A percentile compares a stretch with the other conserved stretches of the same genome.
phyloP scores from a whole-genome alignment of 768 basidiomycete species.

The Pulveroboletus sp. region DNA sequence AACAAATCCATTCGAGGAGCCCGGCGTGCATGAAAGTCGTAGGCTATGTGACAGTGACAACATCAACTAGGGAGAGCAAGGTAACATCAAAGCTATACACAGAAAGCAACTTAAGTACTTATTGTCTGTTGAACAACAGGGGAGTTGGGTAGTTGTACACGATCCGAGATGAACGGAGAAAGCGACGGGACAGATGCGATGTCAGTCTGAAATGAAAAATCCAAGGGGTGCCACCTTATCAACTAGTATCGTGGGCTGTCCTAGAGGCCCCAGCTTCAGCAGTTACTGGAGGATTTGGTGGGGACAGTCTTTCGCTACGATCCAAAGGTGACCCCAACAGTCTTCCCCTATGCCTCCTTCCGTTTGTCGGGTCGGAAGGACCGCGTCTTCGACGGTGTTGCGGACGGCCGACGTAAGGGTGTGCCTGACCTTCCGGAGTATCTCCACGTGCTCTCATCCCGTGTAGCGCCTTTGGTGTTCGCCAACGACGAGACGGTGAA shows the following conservation, averaged over 20 bases:
- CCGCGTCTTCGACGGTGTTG: conserved; percentile 5
- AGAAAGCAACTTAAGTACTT: neutral
- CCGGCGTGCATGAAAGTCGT: conserved; percentile 8
- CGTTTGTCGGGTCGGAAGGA: neutral
- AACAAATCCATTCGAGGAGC: conserved; percentile 15
- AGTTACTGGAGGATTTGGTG: neutral
- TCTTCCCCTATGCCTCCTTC: conserved; percentile 4
- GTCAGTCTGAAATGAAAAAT: neutral
- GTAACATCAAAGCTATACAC: neutral
- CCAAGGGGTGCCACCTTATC: neutral
- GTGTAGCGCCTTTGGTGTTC: conserved; percentile 11
- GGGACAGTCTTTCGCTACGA: neutral
- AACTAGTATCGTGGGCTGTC: neutral
- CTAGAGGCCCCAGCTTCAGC: neutral
- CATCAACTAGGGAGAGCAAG: conserved; percentile 1
- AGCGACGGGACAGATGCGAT: neutral
- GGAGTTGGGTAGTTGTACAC: neutral
- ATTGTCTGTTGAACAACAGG: neutral
- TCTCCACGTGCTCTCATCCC: conserved; percentile 1
- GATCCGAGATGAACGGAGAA: neutral
- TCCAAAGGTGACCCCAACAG: neutral
- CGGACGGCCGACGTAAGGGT: neutral
- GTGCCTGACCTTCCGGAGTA: neutral
- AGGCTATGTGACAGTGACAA: neutral
- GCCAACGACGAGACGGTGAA: conserved; percentile 1